A percentile compares a stretch with the other conserved stretches of the same genome.
phyloP scores from a whole-genome alignment of 352 stramenopile genomes.

The Globisporangium uncinulatum region DNA sequence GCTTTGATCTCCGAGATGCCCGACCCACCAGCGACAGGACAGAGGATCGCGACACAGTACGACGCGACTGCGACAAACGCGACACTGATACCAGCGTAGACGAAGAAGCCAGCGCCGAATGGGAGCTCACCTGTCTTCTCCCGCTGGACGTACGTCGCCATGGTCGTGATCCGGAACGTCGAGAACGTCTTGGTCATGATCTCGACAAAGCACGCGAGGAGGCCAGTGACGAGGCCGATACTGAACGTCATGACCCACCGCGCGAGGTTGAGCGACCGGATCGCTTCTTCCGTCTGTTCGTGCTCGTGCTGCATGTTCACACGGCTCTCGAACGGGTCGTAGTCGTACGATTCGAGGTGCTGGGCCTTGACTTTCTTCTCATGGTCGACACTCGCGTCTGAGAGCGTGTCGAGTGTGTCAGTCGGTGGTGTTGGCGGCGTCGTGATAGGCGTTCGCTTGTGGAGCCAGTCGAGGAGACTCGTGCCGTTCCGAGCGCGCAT shows the following conservation, averaged over 20 bases:
- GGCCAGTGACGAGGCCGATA: conserved; percentile 90
- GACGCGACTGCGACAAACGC: conserved; percentile 89
- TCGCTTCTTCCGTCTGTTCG: conserved; percentile 66
- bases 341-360: conserved; percentile 83
- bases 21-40: conserved; percentile 93
- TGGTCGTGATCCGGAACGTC: conserved; percentile 85
- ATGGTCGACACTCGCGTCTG: conserved; percentile 39
- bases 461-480: conserved; percentile 64
- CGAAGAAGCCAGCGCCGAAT: conserved; percentile 79
- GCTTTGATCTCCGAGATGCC: conserved; percentile 93
- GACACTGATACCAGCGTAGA: conserved; percentile 91
- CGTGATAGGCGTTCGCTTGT: no score
- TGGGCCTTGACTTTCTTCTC: conserved; percentile 80
- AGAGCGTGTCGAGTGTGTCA: conserved; percentile 15
- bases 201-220: conserved; percentile 93
- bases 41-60: conserved; percentile 91
- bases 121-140: conserved; percentile 37
- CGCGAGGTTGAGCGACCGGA: conserved; percentile 75
- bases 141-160: conserved; percentile 72
- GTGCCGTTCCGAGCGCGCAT: conserved; percentile 57
- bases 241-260: conserved; percentile 96
- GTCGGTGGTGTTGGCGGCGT: conserved; percentile 21
- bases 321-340: conserved; percentile 84
- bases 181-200: conserved; percentile 85
- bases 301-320: conserved; percentile 87